Evolutionary conservation across 495 filamentous ascomycete species (phyloP).

Genomic region (Penicillium ucsense): DNA sequence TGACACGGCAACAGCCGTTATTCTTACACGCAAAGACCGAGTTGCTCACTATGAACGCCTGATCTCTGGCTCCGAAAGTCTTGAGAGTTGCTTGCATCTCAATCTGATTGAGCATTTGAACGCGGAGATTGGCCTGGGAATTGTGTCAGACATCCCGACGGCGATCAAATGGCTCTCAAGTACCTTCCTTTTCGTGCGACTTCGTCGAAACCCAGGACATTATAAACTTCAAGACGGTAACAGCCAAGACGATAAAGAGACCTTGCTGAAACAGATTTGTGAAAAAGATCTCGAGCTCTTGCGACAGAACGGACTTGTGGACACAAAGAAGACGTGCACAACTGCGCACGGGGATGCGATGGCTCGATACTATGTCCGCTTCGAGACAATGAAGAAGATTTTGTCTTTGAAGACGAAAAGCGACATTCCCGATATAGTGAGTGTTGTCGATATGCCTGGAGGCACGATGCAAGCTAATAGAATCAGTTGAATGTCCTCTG

Average conservation of each 20-base stretch:
- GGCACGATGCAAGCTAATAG: conserved; percentile 20
- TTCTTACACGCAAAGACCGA: conserved; percentile 67
- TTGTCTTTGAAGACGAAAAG: conserved; percentile 52
- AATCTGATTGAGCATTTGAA: conserved; percentile 91
- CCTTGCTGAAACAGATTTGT: conserved; percentile 70
- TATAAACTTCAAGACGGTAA: conserved; percentile 63
- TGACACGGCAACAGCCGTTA: conserved; percentile 71
- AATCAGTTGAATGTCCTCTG: conserved; percentile 52
- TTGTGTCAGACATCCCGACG: conserved; percentile 57
- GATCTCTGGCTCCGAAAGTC: conserved; percentile 67
- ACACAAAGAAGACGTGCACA: conserved; percentile 42
- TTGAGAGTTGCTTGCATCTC: conserved; percentile 82
- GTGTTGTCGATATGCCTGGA: conserved; percentile 11
- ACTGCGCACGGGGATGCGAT: conserved; percentile 83
- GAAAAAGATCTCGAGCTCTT: conserved; percentile 67
- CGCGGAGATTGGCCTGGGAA: conserved; percentile 82
- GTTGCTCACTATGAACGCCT: conserved; percentile 69
- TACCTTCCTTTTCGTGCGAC: conserved; percentile 79
- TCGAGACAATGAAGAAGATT: conserved; percentile 76
- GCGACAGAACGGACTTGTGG: conserved; percentile 51
- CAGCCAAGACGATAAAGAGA: conserved; percentile 47
- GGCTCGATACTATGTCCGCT: conserved; percentile 88
- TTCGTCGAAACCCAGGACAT: conserved; percentile 67
- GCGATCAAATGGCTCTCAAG: conserved; percentile 77
- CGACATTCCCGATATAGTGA: conserved; percentile 61